Percentiles rank a stretch among this genome's conserved stretches.
These are phyloP conservation scores for Taxillus chinensis DNA, from an alignment of 164 flowering plant genomes.

Conservation along the genomic window DNA sequence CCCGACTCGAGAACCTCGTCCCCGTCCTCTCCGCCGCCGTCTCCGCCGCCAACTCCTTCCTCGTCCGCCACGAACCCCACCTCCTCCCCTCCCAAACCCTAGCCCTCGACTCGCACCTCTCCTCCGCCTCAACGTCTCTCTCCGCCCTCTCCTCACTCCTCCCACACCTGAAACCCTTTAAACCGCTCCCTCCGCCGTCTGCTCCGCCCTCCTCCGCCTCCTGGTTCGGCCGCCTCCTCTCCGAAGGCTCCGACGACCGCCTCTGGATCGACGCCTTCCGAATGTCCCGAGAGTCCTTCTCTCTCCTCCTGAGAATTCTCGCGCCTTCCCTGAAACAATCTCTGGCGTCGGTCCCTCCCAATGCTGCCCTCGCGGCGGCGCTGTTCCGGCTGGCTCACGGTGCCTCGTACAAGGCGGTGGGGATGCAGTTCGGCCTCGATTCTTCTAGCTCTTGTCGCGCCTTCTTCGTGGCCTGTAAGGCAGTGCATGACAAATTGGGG, in stretches of 20 bases:
- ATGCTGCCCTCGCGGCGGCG: conserved; percentile 40
- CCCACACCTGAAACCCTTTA: conserved; percentile 7
- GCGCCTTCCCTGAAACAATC: conserved; percentile 23
- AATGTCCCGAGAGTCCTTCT: conserved; percentile 50
- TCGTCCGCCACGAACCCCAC: conserved; percentile 39
- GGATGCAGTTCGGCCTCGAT: conserved; percentile 46
- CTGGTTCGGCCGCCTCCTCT: conserved; percentile 53
- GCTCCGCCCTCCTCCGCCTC: conserved; percentile 7
- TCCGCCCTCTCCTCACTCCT: conserved; percentile 27
- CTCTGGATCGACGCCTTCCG: conserved; percentile 45
- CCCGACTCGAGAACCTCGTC: conserved; percentile 9
- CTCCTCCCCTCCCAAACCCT: conserved; percentile 62
- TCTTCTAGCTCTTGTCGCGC: conserved; percentile 38
- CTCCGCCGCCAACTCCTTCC: conserved; percentile 36
- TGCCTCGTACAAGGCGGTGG: conserved; percentile 38
- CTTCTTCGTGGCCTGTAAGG: conserved; percentile 52
- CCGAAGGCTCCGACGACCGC: conserved; percentile 21
- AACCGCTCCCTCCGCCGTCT: conserved; percentile 3
- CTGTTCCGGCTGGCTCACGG: conserved; percentile 62
- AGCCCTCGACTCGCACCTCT: conserved; percentile 41
- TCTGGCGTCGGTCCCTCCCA: conserved; percentile 20
- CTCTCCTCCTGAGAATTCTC: conserved; percentile 33
- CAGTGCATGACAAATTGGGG: conserved; percentile 36
- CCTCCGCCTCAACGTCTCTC: conserved; percentile 35
- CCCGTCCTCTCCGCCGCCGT: conserved; percentile 26